These are phyloP conservation scores for Hypoxylon sp. DNA, from an alignment of 2,329 filamentous ascomycete genomes.

Conservation along the genomic window DNA sequence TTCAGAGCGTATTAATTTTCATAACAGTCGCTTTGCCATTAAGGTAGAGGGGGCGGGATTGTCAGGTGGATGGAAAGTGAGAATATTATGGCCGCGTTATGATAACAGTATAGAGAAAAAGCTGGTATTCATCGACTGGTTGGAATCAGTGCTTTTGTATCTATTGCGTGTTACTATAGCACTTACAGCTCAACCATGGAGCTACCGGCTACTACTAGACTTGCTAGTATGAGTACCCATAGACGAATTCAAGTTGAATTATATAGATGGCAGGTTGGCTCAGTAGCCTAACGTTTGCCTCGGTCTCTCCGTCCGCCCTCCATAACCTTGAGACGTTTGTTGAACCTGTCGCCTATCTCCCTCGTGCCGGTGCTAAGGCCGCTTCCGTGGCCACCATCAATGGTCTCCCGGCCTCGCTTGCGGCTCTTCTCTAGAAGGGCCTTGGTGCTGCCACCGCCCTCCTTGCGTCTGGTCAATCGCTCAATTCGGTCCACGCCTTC, in stretches of 20 bases:
- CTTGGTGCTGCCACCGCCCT: slow-evolving; percentile 68
- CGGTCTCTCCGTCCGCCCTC: slow-evolving; percentile 59
- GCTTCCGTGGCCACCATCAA: slow-evolving; percentile 78
- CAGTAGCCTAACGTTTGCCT: slow-evolving; percentile 52
- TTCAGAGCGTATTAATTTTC: background rate
- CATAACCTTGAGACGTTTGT: slow-evolving; percentile 74
- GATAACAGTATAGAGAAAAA: background rate
- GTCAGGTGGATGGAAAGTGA: background rate
- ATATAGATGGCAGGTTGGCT: background rate
- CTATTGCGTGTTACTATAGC: background rate
- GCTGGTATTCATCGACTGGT: background rate
- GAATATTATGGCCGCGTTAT: background rate
- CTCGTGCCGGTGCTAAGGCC: slow-evolving; percentile 61
- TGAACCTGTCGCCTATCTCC: slow-evolving; percentile 81
- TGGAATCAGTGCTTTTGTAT: slow-evolving; percentile 4
- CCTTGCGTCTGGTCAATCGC: slow-evolving; percentile 80
- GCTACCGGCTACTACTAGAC: background rate
- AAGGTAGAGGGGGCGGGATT: slow-evolving; percentile 3
- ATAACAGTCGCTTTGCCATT: background rate
- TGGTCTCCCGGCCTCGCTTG: slow-evolving; percentile 79
- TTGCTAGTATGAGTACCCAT: background rate
- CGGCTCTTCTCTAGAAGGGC: slow-evolving; percentile 85
- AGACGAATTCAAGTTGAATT: background rate
- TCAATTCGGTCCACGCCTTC: slow-evolving; percentile 91
- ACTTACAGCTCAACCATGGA: slow-evolving; percentile 4